phyloP scores from a whole-genome alignment of 805 yeast species.

The Candida dendrica region DNA sequence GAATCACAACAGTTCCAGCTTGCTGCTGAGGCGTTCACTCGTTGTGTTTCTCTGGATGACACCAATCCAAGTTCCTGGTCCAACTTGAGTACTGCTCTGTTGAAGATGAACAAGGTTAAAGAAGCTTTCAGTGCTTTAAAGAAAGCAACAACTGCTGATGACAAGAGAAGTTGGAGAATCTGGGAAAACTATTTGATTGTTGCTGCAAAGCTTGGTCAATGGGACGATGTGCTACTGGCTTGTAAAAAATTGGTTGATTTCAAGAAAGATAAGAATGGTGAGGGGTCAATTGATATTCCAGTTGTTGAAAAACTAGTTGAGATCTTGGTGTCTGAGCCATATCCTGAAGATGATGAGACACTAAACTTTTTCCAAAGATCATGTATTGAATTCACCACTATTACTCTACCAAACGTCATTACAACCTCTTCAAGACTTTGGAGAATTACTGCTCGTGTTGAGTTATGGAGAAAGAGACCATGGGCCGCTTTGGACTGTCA shows the following conservation, averaged over 20 bases:
- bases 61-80: slow-evolving; percentile 84
- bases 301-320: slow-evolving; percentile 69
- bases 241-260: slow-evolving; percentile 54
- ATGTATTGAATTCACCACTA: slow-evolving; percentile 67
- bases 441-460: slow-evolving; percentile 80
- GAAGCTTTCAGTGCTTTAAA: slow-evolving; percentile 85
- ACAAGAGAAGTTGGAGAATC: slow-evolving; percentile 76
- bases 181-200: slow-evolving; percentile 84
- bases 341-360: slow-evolving; percentile 28
- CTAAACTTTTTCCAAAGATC: slow-evolving; percentile 57
- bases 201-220: slow-evolving; percentile 74
- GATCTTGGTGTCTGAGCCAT: slow-evolving; percentile 46
- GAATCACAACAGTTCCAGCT: slow-evolving; percentile 63
- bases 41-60: slow-evolving; percentile 84
- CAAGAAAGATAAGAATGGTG: slow-evolving; percentile 50
- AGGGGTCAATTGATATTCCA: slow-evolving; percentile 64
- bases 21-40: slow-evolving; percentile 87
- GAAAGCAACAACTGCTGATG: slow-evolving; percentile 68
- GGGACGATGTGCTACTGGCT: slow-evolving; percentile 83
- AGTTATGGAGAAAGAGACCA: slow-evolving; percentile 79
- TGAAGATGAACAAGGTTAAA: slow-evolving; percentile 52
- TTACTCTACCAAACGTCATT: slow-evolving; percentile 58
- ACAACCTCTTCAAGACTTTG: slow-evolving; percentile 59
- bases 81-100: slow-evolving; percentile 75
- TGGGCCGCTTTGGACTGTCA: slow-evolving; percentile 83